Evolutionary conservation across 75 land plant genomes (phyloP).

Genomic region (Pinus taeda): DNA sequence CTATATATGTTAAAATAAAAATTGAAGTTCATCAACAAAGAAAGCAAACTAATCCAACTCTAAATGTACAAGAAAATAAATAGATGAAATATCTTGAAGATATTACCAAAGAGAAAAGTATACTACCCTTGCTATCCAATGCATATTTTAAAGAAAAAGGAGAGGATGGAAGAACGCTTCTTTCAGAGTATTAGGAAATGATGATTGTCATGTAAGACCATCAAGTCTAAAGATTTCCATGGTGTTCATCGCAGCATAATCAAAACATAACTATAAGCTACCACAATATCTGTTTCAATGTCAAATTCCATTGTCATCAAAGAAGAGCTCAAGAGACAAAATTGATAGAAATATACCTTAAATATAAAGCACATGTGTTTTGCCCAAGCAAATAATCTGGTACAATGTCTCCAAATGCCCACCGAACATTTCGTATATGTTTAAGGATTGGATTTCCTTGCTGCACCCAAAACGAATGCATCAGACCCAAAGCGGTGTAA

Average conservation of each 20-base stretch:
- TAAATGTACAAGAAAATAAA: not conserved
- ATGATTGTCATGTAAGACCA: not conserved
- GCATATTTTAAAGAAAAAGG: not conserved
- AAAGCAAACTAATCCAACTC: not conserved
- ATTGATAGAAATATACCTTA: conserved; percentile 41
- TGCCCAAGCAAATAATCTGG: conserved; percentile 90
- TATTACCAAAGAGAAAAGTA: no score
- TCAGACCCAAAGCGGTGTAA: not conserved
- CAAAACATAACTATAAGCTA: not conserved
- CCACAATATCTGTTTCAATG: not conserved
- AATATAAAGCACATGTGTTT: conserved; percentile 81
- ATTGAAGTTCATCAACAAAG: not conserved
- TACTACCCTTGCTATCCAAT: not conserved
- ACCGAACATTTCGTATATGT: conserved; percentile 85
- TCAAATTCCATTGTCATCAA: not conserved
- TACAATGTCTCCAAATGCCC: conserved; percentile 85
- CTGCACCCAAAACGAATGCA: conserved; percentile 35
- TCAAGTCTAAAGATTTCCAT: not conserved
- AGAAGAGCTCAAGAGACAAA: not conserved
- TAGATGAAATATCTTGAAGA: not conserved
- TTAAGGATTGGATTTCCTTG: conserved; percentile 95
- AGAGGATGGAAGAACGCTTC: not conserved
- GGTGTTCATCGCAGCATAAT: not conserved
- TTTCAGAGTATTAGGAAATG: not conserved
- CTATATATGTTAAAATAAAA: not conserved